These are phyloP conservation scores for Zoysia japonica DNA, from an alignment of 176 grass and related monocot species.

Conservation along the genomic window DNA sequence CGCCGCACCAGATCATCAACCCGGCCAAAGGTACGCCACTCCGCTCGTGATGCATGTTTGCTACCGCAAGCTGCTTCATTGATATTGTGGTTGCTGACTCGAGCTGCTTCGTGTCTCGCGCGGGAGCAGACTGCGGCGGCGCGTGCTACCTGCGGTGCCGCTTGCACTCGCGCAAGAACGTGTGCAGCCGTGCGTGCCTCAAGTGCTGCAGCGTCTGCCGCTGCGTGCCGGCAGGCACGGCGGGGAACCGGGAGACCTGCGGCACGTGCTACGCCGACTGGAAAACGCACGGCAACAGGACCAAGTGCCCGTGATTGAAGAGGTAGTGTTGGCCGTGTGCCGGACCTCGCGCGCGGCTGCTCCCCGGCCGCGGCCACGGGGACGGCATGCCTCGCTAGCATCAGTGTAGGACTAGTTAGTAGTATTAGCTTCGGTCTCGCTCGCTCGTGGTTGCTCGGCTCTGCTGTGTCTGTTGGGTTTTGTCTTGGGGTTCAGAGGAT, in stretches of 20 bases:
- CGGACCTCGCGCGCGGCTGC: too few species aligned
- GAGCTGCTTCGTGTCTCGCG: not conserved
- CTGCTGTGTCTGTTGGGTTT: not conserved
- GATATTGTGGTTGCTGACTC: not conserved
- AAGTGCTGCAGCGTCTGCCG: constrained; percentile 78
- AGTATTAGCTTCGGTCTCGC: not conserved
- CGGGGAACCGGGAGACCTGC: constrained; percentile 80
- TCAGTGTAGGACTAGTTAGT: not conserved
- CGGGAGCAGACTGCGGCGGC: constrained; percentile 55
- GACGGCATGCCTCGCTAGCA: too few species aligned
- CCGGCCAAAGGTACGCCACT: constrained; percentile 54
- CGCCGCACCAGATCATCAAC: constrained; percentile 72
- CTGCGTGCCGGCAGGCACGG: constrained; percentile 89
- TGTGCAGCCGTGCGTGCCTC: constrained; percentile 76
- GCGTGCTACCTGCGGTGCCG: constrained; percentile 78
- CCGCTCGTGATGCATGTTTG: not conserved
- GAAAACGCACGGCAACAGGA: constrained; percentile 84
- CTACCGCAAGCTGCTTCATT: not conserved
- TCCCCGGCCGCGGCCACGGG: too few species aligned
- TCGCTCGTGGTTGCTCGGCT: not conserved
- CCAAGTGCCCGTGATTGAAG: constrained; percentile 78
- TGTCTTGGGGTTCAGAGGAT: not conserved
- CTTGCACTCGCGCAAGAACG: constrained; percentile 63
- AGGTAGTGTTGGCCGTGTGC: not conserved
- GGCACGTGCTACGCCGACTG: constrained; percentile 90